These are phyloP conservation scores for Ceratobasidium sp. DNA, from an alignment of 1,284 basidiomycete species.

Conservation along the genomic window DNA sequence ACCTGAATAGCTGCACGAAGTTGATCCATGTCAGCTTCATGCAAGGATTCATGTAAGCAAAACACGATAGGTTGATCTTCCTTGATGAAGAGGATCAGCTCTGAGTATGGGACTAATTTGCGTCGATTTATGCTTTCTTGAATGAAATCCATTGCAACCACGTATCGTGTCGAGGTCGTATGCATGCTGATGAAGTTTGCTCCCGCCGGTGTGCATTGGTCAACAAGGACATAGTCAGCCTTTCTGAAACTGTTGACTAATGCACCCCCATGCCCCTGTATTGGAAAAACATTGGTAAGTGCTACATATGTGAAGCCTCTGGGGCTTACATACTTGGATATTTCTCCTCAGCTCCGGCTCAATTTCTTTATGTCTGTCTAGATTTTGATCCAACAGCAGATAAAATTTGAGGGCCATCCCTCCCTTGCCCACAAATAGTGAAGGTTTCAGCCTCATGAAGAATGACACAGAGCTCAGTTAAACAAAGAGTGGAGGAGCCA, in stretches of 20 bases:
- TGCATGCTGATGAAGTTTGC: background rate
- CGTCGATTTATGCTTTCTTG: slow-evolving; percentile 12
- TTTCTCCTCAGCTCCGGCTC: no score
- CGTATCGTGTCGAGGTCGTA: background rate
- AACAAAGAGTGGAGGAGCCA: no score
- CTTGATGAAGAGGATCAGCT: background rate
- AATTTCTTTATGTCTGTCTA: no score
- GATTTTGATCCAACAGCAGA: no score
- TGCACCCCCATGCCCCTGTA: background rate
- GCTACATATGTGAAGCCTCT: no score
- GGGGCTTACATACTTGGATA: no score
- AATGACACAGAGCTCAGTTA: no score
- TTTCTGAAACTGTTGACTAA: background rate
- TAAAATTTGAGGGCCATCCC: no score
- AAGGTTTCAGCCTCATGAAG: no score
- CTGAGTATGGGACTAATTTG: background rate
- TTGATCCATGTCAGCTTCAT: background rate
- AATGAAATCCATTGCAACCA: background rate
- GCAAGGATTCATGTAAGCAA: slow-evolving; percentile 16
- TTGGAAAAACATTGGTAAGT: background rate
- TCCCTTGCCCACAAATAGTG: no score
- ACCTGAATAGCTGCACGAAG: background rate
- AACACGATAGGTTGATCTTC: slow-evolving; percentile 12
- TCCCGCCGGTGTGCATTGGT: background rate
- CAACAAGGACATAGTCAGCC: slow-evolving; percentile 3